Base-by-base conservation (phyloP, 352 stramenopile genomes). In the Globisporangium ultimum region DNA sequence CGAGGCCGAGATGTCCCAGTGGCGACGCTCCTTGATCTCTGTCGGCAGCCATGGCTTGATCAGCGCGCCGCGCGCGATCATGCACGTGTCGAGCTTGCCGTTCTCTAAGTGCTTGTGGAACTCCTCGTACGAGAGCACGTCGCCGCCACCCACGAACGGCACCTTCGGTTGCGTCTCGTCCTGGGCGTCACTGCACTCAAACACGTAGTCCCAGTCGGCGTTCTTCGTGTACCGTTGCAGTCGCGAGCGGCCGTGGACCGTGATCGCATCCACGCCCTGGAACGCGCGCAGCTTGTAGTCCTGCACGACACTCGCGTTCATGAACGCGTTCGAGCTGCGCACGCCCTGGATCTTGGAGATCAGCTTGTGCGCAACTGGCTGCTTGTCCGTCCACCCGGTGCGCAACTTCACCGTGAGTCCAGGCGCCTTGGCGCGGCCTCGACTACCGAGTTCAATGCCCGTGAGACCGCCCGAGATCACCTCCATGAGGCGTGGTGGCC, bases 1-100 rank as follows among this genome's bases (percentile, higher is more conserved):
- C 2, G 84, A 89, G 5, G 97, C 84, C 17, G 91, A 98, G 57
- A 99, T 99, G 74, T 99, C 97, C 76, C 77, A 98, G 71, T 99
- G 85, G 21, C 95, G 79, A 28, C 93, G 78, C 73, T 99, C 97
- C 71, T 99, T 99, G 58, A 99, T 99, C 74, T 99, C 98, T 0
- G 82, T 99, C 6, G 94, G 95, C 40, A 99, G 77, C 98, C 98
- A 99, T 24, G 98, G 98, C 80, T 99, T 99, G 75, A 99, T 99
- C 17, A 99, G 85, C 7, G 97, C 97, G 52, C 97, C 93, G 28
- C 92, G 88, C 2, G 77, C 89, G 50, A 97, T 62, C 88, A 98
- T 97, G 55, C 82, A 94, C 17, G 88, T 96, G 48, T 91, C 84
- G 32, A 97, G 70, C 64, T 91, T 88, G 57, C 84, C 78, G 38